phyloP scores from a whole-genome alignment of 768 basidiomycete species.

The Sistotremastrum suecicum region DNA sequence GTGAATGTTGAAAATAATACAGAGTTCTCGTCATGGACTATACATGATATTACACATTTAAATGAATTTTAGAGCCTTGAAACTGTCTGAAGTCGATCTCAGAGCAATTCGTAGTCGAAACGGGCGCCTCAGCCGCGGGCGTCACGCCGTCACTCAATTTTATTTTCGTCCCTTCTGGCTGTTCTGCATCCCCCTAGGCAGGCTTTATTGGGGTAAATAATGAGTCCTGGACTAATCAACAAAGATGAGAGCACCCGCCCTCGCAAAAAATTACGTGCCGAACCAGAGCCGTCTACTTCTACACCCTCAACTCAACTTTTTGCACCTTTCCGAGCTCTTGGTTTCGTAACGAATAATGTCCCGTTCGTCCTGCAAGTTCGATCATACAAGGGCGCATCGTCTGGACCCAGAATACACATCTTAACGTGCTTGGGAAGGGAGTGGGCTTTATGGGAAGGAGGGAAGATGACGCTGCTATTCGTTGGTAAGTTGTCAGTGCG shows the following conservation, averaged over 20 bases:
- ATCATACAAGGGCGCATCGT: constrained; percentile 70
- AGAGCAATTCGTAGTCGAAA: too few relatives aligned
- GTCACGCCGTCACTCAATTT: too few relatives aligned
- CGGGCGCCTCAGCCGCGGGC: too few relatives aligned
- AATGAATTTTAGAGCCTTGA: too few relatives aligned
- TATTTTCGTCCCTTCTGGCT: too few relatives aligned
- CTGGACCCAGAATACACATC: constrained; percentile 71
- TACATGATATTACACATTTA: too few relatives aligned
- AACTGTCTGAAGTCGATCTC: too few relatives aligned
- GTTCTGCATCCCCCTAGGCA: too few relatives aligned
- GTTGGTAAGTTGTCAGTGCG: constrained; percentile 51
- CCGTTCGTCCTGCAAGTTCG: constrained; percentile 82
- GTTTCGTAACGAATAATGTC: constrained; percentile 80
- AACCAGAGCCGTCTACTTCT: not conserved
- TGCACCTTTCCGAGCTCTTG: constrained; percentile 91
- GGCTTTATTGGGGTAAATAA: too few relatives aligned
- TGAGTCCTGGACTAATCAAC: too few relatives aligned
- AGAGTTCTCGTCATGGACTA: too few relatives aligned
- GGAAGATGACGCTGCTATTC: constrained; percentile 83
- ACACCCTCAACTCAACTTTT: constrained; percentile 35
- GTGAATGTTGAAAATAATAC: too few relatives aligned
- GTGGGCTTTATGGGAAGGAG: constrained; percentile 96
- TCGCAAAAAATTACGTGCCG: constrained; percentile 5
- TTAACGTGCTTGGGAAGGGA: constrained; percentile 77
- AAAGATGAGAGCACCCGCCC: constrained; percentile 3